phyloP scores from a whole-genome alignment of 2,329 filamentous ascomycete genomes.

The Talaromyces sp. region DNA sequence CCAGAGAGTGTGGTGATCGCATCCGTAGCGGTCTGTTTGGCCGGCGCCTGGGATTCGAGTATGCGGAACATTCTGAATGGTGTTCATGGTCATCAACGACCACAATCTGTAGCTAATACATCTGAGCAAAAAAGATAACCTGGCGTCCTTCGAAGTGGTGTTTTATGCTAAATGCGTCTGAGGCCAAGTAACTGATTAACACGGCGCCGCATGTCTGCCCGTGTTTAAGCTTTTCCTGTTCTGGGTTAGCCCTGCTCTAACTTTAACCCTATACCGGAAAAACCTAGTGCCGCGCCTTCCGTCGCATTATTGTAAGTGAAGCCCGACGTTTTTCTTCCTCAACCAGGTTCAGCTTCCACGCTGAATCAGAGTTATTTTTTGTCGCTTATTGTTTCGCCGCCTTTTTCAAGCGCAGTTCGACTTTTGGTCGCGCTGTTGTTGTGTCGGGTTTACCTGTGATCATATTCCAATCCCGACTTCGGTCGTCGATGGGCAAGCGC shows the following conservation, averaged over 20 bases:
- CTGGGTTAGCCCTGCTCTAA: neutral
- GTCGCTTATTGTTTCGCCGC: neutral
- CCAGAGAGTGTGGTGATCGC: constrained; percentile 88
- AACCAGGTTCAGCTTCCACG: constrained; percentile 5
- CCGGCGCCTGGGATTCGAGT: constrained; percentile 69
- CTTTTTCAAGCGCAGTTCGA: neutral
- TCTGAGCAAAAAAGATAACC: neutral
- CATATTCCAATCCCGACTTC: neutral
- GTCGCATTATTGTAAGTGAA: constrained; percentile 1
- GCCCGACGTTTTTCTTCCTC: neutral
- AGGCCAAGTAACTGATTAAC: constrained; percentile 8
- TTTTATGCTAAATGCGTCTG: neutral
- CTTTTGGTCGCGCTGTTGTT: neutral
- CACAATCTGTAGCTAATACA: constrained; percentile 9
- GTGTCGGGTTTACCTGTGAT: neutral
- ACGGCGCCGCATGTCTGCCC: neutral
- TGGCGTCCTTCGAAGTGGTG: neutral
- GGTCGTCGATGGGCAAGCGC: neutral
- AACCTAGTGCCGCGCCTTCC: constrained; percentile 7
- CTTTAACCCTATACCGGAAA: constrained; percentile 4
- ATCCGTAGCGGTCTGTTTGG: constrained; percentile 91
- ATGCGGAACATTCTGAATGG: constrained; percentile 49
- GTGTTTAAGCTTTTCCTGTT: constrained; percentile 8
- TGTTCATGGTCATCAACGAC: constrained; percentile 37
- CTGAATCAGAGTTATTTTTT: constrained; percentile 1